phyloP scores from a whole-genome alignment of 2,329 filamentous ascomycete genomes.

The Elsinoe necatrix region DNA sequence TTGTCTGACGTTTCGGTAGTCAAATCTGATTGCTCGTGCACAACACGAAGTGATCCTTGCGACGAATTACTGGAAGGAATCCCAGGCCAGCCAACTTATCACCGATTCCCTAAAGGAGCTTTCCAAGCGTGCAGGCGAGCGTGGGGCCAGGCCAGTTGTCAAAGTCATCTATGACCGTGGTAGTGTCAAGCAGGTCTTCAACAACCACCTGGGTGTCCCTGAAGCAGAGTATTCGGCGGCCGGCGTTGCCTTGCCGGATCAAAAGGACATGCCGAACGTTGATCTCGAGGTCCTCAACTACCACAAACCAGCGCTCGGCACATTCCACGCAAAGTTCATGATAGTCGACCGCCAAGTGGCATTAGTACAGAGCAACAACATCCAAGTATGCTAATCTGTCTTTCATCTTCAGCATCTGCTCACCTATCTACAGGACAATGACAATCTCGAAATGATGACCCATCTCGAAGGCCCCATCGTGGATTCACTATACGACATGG shows the following conservation, averaged over 20 bases:
- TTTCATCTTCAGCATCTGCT: background rate
- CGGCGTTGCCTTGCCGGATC: constrained; percentile 51
- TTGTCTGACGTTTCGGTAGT: constrained; percentile 26
- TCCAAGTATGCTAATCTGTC: constrained; percentile 35
- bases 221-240: constrained; percentile 49
- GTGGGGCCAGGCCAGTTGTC: constrained; percentile 52
- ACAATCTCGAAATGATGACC: constrained; percentile 73
- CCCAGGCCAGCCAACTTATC: constrained; percentile 58
- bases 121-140: constrained; percentile 52
- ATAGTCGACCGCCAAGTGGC: constrained; percentile 65
- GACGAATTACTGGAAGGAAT: constrained; percentile 68
- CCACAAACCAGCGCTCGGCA: constrained; percentile 61
- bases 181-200: constrained; percentile 52
- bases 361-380: constrained; percentile 69
- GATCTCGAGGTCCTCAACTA: constrained; percentile 66
- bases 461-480: constrained; percentile 70
- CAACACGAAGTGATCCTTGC: constrained; percentile 64
- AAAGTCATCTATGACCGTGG: constrained; percentile 72
- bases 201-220: constrained; percentile 55
- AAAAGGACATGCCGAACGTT: constrained; percentile 60
- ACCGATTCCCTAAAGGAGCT: constrained; percentile 62
- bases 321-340: constrained; percentile 71
- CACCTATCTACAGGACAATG: constrained; percentile 40
- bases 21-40: constrained; percentile 65
- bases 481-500: constrained; percentile 66